A percentile compares a stretch with the other conserved stretches of the same genome.
phyloP scores from a whole-genome alignment of 805 yeast species.

The Grigorovia humatica region DNA sequence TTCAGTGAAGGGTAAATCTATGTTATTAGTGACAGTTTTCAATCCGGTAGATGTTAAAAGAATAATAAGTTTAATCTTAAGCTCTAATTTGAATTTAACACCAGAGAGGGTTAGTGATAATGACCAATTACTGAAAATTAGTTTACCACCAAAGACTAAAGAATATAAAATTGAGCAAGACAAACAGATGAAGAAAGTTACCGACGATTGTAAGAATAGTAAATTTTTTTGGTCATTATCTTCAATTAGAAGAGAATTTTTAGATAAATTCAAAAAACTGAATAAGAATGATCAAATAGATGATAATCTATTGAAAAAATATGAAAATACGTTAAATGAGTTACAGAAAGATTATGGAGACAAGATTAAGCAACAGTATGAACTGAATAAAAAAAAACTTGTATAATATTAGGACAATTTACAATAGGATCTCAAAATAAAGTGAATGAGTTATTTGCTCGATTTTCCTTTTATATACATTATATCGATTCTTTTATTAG shows the following conservation, averaged over 20 bases:
- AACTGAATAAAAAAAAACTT: slow-evolving; percentile 41
- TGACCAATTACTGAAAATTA: slow-evolving; percentile 60
- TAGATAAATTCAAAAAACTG: slow-evolving; percentile 45
- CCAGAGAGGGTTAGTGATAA: slow-evolving; percentile 69
- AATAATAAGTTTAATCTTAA: slow-evolving; percentile 61
- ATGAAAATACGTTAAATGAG: slow-evolving; percentile 54
- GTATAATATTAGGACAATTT: no score
- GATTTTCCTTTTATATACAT: not conserved
- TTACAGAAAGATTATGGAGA: slow-evolving; percentile 54
- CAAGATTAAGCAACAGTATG: slow-evolving; percentile 46
- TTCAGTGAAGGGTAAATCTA: slow-evolving; percentile 52
- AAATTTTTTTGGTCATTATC: slow-evolving; percentile 41
- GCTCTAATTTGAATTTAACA: slow-evolving; percentile 59
- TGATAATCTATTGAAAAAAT: slow-evolving; percentile 43
- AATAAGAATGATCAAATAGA: slow-evolving; percentile 31
- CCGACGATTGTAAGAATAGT: slow-evolving; percentile 52
- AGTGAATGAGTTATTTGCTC: no score
- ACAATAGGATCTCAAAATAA: no score
- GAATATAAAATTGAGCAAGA: slow-evolving; percentile 48
- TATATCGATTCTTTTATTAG: slow-evolving; percentile 33
- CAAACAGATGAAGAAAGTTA: slow-evolving; percentile 53
- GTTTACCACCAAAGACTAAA: slow-evolving; percentile 64
- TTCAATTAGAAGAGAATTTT: slow-evolving; percentile 45
- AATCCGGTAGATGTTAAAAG: slow-evolving; percentile 68
- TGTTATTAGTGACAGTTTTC: slow-evolving; percentile 69